Conservation (phyloP, 305 asterid genomes). For the Solanum hybrid region DNA sequence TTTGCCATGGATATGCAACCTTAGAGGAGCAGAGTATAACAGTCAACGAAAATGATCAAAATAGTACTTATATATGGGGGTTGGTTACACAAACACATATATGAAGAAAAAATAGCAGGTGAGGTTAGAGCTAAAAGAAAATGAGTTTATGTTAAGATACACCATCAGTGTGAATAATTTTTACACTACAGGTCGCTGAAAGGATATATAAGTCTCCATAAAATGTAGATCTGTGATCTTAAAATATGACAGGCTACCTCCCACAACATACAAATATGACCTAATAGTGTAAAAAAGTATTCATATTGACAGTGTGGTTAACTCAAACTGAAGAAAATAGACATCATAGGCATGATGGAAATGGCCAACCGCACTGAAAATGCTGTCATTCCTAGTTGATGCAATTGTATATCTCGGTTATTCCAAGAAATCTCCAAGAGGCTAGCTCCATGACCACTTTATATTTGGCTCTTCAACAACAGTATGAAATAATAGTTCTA, state of each 20-base stretch:
- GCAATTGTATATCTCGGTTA: not conserved
- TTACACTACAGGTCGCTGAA: not conserved
- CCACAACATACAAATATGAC: not conserved
- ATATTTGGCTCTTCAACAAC: not conserved
- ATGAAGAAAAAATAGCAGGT: not conserved
- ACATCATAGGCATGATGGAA: not conserved
- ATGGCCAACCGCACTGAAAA: not conserved
- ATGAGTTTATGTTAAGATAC: not conserved
- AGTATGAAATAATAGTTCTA: not conserved
- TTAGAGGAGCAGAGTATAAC: not conserved
- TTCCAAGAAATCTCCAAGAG: not conserved
- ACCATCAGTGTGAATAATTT: not conserved
- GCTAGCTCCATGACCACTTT: not conserved
- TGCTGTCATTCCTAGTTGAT: not conserved
- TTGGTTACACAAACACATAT: not conserved
- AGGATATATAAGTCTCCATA: not conserved
- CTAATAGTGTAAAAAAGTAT: not conserved
- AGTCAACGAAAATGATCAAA: not conserved
- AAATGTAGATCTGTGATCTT: not conserved
- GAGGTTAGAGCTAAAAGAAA: not conserved
- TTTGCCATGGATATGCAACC: not conserved
- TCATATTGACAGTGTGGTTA: not conserved
- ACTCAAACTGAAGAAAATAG: not conserved
- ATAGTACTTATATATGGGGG: not conserved
- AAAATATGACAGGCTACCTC: not conserved